Base-by-base conservation (phyloP, 768 basidiomycete genomes). In the Kwoniella botswanensis region DNA sequence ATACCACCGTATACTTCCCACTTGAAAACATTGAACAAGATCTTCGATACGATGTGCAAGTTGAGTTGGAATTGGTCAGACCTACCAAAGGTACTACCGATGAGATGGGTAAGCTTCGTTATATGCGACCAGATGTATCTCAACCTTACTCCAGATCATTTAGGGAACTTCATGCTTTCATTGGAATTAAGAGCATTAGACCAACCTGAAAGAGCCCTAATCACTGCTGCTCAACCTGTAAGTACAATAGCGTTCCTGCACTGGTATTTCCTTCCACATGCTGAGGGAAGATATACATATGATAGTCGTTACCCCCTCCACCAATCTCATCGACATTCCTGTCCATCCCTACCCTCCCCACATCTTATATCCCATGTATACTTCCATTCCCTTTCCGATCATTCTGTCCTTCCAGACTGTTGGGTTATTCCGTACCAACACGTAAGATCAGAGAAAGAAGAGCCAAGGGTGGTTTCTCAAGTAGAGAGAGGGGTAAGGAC, bases 121-220 rank as follows among this genome's bases (percentile, higher is more conserved):
- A 7, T 15, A 18, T 24, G 12, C 21, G n/a, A 50, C 63, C 53
- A 9, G 35, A n/a, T 24, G 22, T 29, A 54, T 5, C n/a, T n/a
- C 52, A 53, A 65, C 17, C 52, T 67, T 26, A 65, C 42, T 15
- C 43, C 22, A 17, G 1, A 21, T 22, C 15, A 43, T 50, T 3
- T 58, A 82, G 82, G 79, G 29, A 83, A 82, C 62, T 83, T 83
- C 63, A 83, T 83, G 82, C 67, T 83, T 11, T 69, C 75, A 15
- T 56, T 83, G 2, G 79, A 83, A 22, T 66, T 83, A 42, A 68
- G 74, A 46, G 74, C 77, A 4, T 53, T 65, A 12, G 54, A 63
- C 2, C 66, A 72, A 52, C 72, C 76, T 35, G 76, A 74, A 17
- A 55, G 60, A 9, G 56, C 63, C 3, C 58, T 81, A 26, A 63